Conservation (phyloP, 345 rosid genomes). For the Cardamine chenopodiifolia region DNA sequence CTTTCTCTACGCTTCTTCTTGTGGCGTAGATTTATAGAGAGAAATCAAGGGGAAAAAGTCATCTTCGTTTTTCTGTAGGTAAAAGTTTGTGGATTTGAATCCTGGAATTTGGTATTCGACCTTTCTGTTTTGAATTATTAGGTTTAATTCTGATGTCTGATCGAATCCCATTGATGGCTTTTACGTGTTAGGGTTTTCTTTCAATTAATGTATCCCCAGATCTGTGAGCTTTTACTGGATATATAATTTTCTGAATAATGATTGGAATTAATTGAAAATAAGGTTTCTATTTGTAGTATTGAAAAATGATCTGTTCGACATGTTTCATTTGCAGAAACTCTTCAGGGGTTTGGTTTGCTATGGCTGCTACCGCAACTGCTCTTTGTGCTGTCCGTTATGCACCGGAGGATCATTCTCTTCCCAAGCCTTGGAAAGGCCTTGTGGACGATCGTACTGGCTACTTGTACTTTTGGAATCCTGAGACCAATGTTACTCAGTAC, state of each 20-base stretch:
- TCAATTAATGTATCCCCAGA: constrained; percentile 5
- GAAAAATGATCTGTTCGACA: too few relatives aligned
- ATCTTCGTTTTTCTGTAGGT: too few relatives aligned
- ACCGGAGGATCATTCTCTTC: constrained; percentile 89
- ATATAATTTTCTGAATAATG: too few relatives aligned
- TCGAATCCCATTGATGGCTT: neutral
- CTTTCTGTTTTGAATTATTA: neutral
- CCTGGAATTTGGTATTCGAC: neutral
- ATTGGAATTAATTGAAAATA: too few relatives aligned
- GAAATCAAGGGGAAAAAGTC: too few relatives aligned
- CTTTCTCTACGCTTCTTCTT: constrained; percentile 30
- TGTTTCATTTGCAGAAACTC: too few relatives aligned
- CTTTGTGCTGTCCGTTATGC: constrained; percentile 67
- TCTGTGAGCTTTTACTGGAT: neutral
- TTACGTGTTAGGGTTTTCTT: neutral
- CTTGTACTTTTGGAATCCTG: constrained; percentile 96
- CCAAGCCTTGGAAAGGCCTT: constrained; percentile 95
- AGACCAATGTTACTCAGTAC: constrained; percentile 92
- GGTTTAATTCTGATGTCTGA: neutral
- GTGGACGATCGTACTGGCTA: constrained; percentile 92
- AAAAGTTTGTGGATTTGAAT: too few relatives aligned
- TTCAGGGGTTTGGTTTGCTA: too few relatives aligned
- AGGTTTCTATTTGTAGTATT: too few relatives aligned
- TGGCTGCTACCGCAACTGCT: constrained; percentile 73
- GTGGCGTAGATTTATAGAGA: constrained; percentile 43